Evolutionary conservation across 345 rosid genomes (phyloP).

Genomic region (Excoecaria cochinchinensis): DNA sequence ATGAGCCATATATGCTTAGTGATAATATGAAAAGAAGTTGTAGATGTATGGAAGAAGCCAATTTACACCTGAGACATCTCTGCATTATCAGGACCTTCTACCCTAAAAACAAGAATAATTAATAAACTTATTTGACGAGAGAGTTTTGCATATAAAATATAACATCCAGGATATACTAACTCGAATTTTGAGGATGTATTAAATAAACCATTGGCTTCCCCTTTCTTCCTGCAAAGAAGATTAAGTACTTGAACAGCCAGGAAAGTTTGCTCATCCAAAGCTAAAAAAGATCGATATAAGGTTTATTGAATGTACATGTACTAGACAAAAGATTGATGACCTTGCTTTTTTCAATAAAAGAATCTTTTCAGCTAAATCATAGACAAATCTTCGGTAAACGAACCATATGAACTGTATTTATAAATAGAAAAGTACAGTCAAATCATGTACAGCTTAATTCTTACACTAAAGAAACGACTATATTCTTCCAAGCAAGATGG

Average conservation of each 20-base stretch:
- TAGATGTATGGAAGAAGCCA: not conserved
- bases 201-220: constrained; percentile 33
- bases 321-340: not conserved
- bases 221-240: constrained; percentile 39
- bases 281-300: not conserved
- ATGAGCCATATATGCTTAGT: not conserved
- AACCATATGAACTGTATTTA: not conserved
- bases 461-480: too few species aligned
- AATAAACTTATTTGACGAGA: not conserved
- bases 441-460: too few species aligned
- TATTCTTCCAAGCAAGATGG: too few species aligned
- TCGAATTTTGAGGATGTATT: constrained; percentile 26
- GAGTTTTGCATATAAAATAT: not conserved
- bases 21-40: not conserved
- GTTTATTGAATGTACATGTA: not conserved
- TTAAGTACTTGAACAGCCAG: not conserved
- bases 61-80: constrained; percentile 44
- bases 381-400: too few species aligned
- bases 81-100: constrained; percentile 33
- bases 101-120: constrained; percentile 30
- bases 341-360: not conserved
- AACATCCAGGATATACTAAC: constrained; percentile 27
- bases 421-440: too few species aligned
- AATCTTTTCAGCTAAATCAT: too few species aligned
- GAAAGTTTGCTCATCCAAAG: not conserved